These are phyloP conservation scores for Geranium brycei DNA, from an alignment of 345 rosid genomes.

Conservation along the genomic window DNA sequence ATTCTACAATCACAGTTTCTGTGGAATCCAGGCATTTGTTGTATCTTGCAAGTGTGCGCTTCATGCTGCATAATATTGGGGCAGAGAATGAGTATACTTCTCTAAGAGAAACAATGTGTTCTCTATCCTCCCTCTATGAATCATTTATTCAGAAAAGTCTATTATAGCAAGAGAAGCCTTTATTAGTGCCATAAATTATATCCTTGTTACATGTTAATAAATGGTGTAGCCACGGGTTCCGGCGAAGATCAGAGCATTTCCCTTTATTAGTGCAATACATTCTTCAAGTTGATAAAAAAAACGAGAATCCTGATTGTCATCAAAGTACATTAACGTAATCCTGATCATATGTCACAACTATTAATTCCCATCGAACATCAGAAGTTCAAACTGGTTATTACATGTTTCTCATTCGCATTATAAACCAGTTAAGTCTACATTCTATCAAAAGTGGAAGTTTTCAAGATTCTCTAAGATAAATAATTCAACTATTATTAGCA, in stretches of 20 bases:
- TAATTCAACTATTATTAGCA: background rate
- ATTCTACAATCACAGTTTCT: conserved; percentile 29
- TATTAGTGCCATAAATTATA: too few relatives aligned
- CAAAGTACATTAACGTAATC: too few relatives aligned
- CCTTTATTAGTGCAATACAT: too few relatives aligned
- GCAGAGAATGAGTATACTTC: background rate
- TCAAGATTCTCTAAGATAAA: too few relatives aligned
- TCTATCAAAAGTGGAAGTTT: background rate
- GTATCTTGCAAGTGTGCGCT: conserved; percentile 60
- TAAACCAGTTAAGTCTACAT: background rate
- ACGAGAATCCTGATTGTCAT: too few relatives aligned
- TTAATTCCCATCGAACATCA: too few relatives aligned
- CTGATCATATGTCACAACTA: too few relatives aligned
- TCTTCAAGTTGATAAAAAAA: too few relatives aligned
- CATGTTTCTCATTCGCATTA: background rate
- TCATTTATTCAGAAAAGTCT: background rate
- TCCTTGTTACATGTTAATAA: too few relatives aligned
- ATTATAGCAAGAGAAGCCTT: too few relatives aligned
- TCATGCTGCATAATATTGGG: conserved; percentile 39
- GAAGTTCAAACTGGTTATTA: background rate
- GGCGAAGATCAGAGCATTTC: too few relatives aligned
- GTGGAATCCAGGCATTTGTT: conserved; percentile 36
- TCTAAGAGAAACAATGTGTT: background rate
- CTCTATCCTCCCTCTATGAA: background rate
- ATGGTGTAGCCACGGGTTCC: too few relatives aligned